Percentiles rank a stretch among this genome's conserved stretches.
Conservation (phyloP, 2,329 filamentous ascomycete species). For the Fusarium pseudograminearum region DNA sequence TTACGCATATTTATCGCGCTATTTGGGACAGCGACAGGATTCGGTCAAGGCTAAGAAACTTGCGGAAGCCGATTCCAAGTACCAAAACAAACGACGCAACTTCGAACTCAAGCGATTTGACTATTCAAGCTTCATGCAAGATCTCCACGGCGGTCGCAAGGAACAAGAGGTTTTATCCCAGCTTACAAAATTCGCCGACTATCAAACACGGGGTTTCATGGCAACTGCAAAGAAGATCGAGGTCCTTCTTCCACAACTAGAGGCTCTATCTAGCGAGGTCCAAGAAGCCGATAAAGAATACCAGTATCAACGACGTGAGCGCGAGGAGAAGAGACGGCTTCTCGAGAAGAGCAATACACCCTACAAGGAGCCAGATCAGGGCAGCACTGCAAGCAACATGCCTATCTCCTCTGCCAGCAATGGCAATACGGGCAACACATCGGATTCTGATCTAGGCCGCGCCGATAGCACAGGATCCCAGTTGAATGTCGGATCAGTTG, state of each 20-base stretch:
- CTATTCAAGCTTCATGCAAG: constrained; percentile 99
- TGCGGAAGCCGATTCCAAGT: constrained; percentile 94
- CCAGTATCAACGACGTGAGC: constrained; percentile 92
- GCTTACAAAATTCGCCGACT: constrained; percentile 92
- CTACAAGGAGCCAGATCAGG: constrained; percentile 76
- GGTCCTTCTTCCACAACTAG: constrained; percentile 85
- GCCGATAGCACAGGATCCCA: constrained; percentile 81
- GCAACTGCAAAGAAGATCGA: constrained; percentile 89
- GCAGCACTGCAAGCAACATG: constrained; percentile 56
- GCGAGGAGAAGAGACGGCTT: constrained; percentile 91
- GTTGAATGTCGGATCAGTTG: constrained; percentile 59
- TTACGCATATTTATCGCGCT: constrained; percentile 93
- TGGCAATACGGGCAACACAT: constrained; percentile 61
- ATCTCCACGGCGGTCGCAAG: constrained; percentile 98
- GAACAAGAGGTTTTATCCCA: constrained; percentile 97
- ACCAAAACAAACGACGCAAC: constrained; percentile 90
- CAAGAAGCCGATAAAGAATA: constrained; percentile 95
- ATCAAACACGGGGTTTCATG: constrained; percentile 86
- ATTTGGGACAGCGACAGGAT: constrained; percentile 95
- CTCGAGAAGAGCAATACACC: constrained; percentile 87
- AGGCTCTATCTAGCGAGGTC: constrained; percentile 90
- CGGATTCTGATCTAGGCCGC: constrained; percentile 77
- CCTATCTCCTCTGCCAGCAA: constrained; percentile 55
- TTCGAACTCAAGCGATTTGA: constrained; percentile 99
- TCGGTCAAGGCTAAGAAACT: constrained; percentile 98